Percentiles rank a stretch among this genome's conserved stretches.
Evolutionary conservation across 1,139 yeast species (phyloP).

Genomic region (Candida smagusa): DNA sequence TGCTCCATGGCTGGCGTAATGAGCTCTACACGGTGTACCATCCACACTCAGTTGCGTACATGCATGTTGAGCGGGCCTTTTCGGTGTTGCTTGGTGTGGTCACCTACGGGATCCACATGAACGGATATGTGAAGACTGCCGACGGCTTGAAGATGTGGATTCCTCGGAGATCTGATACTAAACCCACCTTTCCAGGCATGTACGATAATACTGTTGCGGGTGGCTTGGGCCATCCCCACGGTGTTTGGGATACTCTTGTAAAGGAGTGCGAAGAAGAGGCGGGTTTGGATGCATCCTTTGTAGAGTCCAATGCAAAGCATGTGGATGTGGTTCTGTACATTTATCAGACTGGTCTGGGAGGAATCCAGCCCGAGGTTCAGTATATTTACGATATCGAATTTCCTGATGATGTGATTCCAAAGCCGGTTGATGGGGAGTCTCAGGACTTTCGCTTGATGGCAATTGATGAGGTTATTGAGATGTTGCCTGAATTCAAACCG

Average conservation of each 20-base stretch:
- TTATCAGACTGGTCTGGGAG: slow-evolving; percentile 46
- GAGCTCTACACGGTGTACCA: slow-evolving; percentile 75
- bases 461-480: slow-evolving; percentile 51
- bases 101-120: slow-evolving; percentile 86
- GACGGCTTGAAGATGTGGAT: slow-evolving; percentile 69
- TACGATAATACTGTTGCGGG: slow-evolving; percentile 95
- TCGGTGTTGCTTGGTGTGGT: slow-evolving; percentile 80
- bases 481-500: slow-evolving; percentile 76
- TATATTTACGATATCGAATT: slow-evolving; percentile 71
- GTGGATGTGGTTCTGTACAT: slow-evolving; percentile 74
- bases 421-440: slow-evolving; percentile 85
- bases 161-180: slow-evolving; percentile 72
- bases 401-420: slow-evolving; percentile 50
- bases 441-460: slow-evolving; percentile 65
- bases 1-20: slow-evolving; percentile 76
- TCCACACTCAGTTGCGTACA: slow-evolving; percentile 53
- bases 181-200: slow-evolving; percentile 87
- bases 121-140: slow-evolving; percentile 57
- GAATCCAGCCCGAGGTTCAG: slow-evolving; percentile 87
- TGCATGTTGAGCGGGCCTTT: slow-evolving; percentile 74
- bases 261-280: slow-evolving; percentile 94
- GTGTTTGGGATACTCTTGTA: slow-evolving; percentile 69
- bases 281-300: slow-evolving; percentile 57
- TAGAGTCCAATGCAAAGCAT: slow-evolving; percentile 39
- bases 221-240: slow-evolving; percentile 82